phyloP scores from a whole-genome alignment of 2,329 filamentous ascomycete species.

The Escovopsis sp. region DNA sequence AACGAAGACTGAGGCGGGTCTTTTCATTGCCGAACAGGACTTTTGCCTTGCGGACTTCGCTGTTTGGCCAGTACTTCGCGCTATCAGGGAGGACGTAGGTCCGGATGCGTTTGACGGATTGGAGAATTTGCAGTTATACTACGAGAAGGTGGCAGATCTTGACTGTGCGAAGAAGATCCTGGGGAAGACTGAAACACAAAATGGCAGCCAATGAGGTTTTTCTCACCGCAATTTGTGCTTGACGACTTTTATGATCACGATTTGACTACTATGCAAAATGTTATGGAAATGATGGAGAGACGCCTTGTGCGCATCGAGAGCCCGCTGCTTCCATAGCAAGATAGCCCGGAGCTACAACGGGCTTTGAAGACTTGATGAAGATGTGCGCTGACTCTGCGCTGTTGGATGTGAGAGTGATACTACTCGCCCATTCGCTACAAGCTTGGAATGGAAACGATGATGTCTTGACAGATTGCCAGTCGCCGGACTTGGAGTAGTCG shows the following conservation, averaged over 20 bases:
- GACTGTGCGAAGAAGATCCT: slow-evolving; percentile 12
- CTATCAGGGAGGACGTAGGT: slow-evolving; percentile 23
- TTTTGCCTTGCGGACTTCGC: slow-evolving; percentile 39
- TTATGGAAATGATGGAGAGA: too few species aligned
- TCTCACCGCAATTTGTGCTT: neutral
- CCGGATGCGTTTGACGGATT: slow-evolving; percentile 16
- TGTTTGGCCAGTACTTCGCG: slow-evolving; percentile 40
- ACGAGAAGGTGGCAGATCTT: slow-evolving; percentile 14
- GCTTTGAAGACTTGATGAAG: too few species aligned
- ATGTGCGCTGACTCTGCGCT: too few species aligned
- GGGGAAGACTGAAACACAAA: slow-evolving; percentile 1
- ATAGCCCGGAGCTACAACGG: too few species aligned
- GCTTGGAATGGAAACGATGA: neutral
- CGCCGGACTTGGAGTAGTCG: too few species aligned
- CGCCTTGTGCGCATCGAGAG: too few species aligned
- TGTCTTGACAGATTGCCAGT: too few species aligned
- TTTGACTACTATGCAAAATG: too few species aligned
- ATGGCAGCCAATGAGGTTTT: neutral
- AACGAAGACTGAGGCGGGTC: slow-evolving; percentile 12
- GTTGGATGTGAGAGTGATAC: too few species aligned
- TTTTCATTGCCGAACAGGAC: slow-evolving; percentile 29
- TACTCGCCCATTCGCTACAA: neutral
- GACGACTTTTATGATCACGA: too few species aligned
- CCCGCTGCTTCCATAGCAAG: too few species aligned
- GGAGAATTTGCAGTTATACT: slow-evolving; percentile 22